Base-by-base conservation (phyloP, 208 protist genomes). In the Trypanosoma avium region DNA sequence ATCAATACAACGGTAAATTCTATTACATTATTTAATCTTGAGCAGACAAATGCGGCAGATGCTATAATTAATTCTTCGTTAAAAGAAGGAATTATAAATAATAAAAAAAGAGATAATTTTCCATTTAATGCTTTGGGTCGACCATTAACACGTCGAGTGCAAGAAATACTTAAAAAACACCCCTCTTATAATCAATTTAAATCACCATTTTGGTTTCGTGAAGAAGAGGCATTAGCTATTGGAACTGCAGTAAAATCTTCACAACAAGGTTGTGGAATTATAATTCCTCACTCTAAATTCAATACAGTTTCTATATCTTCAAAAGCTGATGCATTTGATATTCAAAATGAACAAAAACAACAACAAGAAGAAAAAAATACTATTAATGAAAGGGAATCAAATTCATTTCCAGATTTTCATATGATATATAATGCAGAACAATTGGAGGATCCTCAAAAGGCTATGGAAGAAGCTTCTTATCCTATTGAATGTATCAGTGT, bases 401-500 rank as follows among this genome's bases (percentile, higher is more conserved):
- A 3, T 3, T 24, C 46, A 4, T 36, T 21, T 9, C 22, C 0
- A 2, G 36, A 55, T 24, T 35, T 45, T 8, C 50, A 42, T 4
- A 55, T 80, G 43, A 30, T 73, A 7, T 92, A 79, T 68, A 92
- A 86, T 55, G 54, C 81, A 5, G 46, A 50, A 27, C 84, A 91
- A 61, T 71, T 91, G 36, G 63, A 45, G 33, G 68, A 81, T 46
- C 56, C 42, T 0, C 30, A 46, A 12, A 69, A 67, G 33, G 82
- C 84, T 35, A 62, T 45, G 22, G 40, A 27, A 8, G 19, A 59
- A 17, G 52, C 61, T 36, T 71, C 47, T 24, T 4, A 36, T 15
- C 50, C 67, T 15, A 21, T 48, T 6, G 50, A 49, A 7, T 88
- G 75, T 64, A 57, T 71, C 53, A 77, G 61, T 56, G 47, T 40